Percentiles rank a stretch among this genome's conserved stretches.
phyloP scores from a whole-genome alignment of 2,329 filamentous ascomycete genomes.

The Penicillium thymicola region DNA sequence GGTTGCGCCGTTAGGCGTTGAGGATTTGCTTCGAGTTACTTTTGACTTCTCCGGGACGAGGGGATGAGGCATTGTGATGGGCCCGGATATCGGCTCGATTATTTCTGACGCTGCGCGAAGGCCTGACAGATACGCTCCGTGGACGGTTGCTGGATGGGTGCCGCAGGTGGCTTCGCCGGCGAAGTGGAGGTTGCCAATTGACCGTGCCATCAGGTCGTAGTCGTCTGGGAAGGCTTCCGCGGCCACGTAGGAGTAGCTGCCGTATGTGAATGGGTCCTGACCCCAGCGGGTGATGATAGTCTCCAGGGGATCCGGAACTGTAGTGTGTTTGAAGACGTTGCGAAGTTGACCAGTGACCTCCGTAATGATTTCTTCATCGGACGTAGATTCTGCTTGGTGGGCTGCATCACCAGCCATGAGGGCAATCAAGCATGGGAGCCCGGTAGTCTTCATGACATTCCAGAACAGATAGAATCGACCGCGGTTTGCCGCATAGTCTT shows the following conservation, averaged over 20 bases:
- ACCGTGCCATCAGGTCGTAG: conserved; percentile 84
- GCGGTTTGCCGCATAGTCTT: conserved; percentile 72
- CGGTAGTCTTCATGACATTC: conserved; percentile 87
- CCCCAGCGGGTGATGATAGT: conserved; percentile 91
- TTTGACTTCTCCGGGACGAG: conserved; percentile 61
- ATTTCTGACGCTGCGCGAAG: conserved; percentile 86
- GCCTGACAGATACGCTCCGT: conserved; percentile 92
- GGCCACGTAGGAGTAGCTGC: conserved; percentile 92
- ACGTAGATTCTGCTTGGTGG: conserved; percentile 75
- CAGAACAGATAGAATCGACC: conserved; percentile 99
- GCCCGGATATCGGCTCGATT: conserved; percentile 73
- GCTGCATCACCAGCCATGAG: conserved; percentile 96
- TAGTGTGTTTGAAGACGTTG: conserved; percentile 63
- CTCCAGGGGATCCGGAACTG: conserved; percentile 76
- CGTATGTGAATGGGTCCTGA: conserved; percentile 83
- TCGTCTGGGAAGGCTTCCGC: conserved; percentile 78
- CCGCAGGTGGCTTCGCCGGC: conserved; percentile 95
- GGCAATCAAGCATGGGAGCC: conserved; percentile 80
- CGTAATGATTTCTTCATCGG: conserved; percentile 70
- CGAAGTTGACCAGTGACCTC: conserved; percentile 79
- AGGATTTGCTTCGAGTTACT: conserved; percentile 38
- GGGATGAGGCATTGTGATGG: conserved; percentile 72
- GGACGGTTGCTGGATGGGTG: conserved; percentile 93
- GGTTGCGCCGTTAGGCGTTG: conserved; percentile 9
- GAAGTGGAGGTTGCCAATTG: conserved; percentile 86